A percentile compares a stretch with the other conserved stretches of the same genome.
phyloP scores from a whole-genome alignment of 2,329 filamentous ascomycete species.

The Apiospora hydei region DNA sequence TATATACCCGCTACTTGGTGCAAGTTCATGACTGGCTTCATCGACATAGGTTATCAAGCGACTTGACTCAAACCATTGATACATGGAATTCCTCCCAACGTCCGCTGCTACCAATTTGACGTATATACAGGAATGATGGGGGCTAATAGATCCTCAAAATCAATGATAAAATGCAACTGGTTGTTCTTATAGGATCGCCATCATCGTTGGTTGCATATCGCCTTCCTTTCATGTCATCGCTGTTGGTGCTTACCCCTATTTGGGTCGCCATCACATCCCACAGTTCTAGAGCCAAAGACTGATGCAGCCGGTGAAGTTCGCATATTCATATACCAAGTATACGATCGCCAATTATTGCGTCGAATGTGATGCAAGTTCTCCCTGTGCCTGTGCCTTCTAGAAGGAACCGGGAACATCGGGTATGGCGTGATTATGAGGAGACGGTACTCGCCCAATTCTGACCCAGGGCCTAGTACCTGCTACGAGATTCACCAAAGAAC shows the following conservation, averaged over 20 bases:
- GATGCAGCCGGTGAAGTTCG: not conserved
- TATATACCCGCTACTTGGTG: not conserved
- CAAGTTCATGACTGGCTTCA: not conserved
- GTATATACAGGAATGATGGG: not conserved
- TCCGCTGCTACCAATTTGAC: not conserved
- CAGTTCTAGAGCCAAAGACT: not conserved
- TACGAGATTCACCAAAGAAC: not conserved
- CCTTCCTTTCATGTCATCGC: not conserved
- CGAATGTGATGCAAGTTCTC: not conserved
- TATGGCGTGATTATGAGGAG: not conserved
- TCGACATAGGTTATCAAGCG: not conserved
- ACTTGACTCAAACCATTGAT: not conserved
- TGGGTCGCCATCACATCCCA: not conserved
- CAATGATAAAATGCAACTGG: not conserved
- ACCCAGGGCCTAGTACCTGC: not conserved
- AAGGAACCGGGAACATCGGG: not conserved
- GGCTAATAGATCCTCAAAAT: not conserved
- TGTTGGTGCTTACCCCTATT: not conserved
- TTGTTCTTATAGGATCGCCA: not conserved
- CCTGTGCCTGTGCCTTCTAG: not conserved
- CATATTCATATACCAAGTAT: not conserved
- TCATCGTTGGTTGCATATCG: too few relatives aligned
- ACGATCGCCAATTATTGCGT: not conserved
- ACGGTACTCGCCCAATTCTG: not conserved
- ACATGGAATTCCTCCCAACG: not conserved